phyloP scores from a whole-genome alignment of 441 rosid genomes.

The Sinapis alba region DNA sequence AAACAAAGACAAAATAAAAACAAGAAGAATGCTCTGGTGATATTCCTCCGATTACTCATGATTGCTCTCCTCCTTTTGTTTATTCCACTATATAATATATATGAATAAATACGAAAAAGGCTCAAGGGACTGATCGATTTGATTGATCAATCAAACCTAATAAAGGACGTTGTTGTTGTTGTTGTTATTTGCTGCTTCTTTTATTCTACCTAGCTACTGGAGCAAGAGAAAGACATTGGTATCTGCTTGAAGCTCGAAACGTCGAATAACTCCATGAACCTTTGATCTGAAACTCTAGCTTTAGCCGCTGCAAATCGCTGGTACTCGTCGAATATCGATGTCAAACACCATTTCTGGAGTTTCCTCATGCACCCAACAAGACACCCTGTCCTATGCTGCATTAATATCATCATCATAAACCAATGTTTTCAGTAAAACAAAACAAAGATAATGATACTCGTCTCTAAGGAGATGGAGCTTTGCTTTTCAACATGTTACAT shows the following conservation, averaged over 20 bases:
- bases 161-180: conserved; percentile 27
- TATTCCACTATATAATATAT: conserved; percentile 26
- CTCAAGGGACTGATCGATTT: conserved; percentile 14
- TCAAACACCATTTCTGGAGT: conserved; percentile 66
- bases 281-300: conserved; percentile 74
- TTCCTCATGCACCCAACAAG: conserved; percentile 74
- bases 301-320: conserved; percentile 74
- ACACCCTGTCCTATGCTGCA: conserved; percentile 75
- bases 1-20: neutral
- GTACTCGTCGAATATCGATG: conserved; percentile 67
- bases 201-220: conserved; percentile 48
- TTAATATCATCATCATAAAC: conserved; percentile 15
- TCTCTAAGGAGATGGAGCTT: neutral
- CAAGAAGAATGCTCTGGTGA: conserved; percentile 15
- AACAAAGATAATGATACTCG: neutral
- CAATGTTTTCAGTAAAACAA: neutral
- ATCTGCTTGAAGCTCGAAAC: conserved; percentile 57
- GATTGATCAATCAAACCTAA: conserved; percentile 35
- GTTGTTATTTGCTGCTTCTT: conserved; percentile 40
- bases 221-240: conserved; percentile 74
- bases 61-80: conserved; percentile 37
- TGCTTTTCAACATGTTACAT: neutral
- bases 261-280: conserved; percentile 69
- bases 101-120: neutral
- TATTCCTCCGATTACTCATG: conserved; percentile 30